A percentile compares a stretch with the other conserved stretches of the same genome.
Evolutionary conservation across 305 asterid genomes (phyloP).

Genomic region (Salvia sclarea): DNA sequence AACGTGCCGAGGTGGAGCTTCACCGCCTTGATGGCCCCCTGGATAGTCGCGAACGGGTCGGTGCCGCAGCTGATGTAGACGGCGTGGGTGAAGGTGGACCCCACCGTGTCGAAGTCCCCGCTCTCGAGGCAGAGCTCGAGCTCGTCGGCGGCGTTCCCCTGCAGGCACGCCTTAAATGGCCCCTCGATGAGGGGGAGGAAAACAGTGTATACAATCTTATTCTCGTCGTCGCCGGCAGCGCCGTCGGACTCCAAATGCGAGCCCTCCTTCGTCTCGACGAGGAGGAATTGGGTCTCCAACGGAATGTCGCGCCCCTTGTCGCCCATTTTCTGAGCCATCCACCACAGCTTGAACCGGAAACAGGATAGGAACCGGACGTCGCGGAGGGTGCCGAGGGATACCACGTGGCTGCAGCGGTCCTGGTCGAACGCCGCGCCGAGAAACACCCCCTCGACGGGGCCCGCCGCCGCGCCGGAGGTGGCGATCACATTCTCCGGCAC

Average conservation of each 20-base stretch:
- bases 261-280: constrained; percentile 61
- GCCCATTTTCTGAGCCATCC: constrained; percentile 79
- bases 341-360: constrained; percentile 53
- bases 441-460: constrained; percentile 68
- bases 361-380: constrained; percentile 65
- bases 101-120: constrained; percentile 57
- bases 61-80: constrained; percentile 65
- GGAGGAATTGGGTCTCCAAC: constrained; percentile 73
- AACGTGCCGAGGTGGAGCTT: constrained; percentile 68
- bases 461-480: constrained; percentile 59
- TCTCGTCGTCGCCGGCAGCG: constrained; percentile 40
- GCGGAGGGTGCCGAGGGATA: constrained; percentile 57
- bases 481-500: constrained; percentile 72
- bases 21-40: constrained; percentile 63
- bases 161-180: constrained; percentile 74
- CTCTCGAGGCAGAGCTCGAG: constrained; percentile 76
- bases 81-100: constrained; percentile 59
- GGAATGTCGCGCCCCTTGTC: constrained; percentile 74
- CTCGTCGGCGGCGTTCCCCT: constrained; percentile 69
- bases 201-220: constrained; percentile 53
- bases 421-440: constrained; percentile 64
- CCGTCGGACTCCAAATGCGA: constrained; percentile 46
- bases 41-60: constrained; percentile 60
- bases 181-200: constrained; percentile 80
- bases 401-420: constrained; percentile 59